A percentile compares a stretch with the other conserved stretches of the same genome.
phyloP scores from a whole-genome alignment of 2,329 filamentous ascomycete species.

The Aspergillus sclerotialis region DNA sequence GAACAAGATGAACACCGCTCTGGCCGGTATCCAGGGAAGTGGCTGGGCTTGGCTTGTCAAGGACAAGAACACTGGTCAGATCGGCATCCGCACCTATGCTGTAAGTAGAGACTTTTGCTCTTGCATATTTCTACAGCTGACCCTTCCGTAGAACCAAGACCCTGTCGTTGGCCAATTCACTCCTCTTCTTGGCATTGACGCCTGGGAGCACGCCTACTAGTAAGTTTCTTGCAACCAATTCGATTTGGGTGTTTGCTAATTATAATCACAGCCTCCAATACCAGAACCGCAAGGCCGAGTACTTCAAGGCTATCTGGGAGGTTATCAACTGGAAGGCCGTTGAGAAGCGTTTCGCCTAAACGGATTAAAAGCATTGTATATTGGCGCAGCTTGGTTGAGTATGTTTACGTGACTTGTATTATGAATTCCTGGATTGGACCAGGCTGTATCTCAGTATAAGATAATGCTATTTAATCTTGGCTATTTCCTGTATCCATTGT shows the following conservation, averaged over 20 bases:
- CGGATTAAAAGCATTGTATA: conserved; percentile 3
- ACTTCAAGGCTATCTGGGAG: conserved; percentile 90
- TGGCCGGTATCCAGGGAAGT: conserved; percentile 59
- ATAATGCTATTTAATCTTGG: conserved; percentile 3
- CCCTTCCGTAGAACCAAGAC: conserved; percentile 62
- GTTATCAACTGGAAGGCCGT: conserved; percentile 94
- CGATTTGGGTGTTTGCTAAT: conserved; percentile 1
- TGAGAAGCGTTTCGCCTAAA: conserved; percentile 62
- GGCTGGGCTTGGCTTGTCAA: conserved; percentile 60
- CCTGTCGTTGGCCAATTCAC: conserved; percentile 76
- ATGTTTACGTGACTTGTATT: conserved; percentile 3
- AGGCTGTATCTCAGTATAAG: conserved; percentile 5
- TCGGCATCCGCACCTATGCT: conserved; percentile 58
- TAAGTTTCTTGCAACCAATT: conserved; percentile 29
- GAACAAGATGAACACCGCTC: conserved; percentile 56
- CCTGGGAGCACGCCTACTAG: conserved; percentile 96
- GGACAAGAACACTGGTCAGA: conserved; percentile 53
- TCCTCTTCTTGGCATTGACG: conserved; percentile 82
- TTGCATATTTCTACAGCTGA: too few relatives aligned
- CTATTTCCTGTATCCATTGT: neutral
- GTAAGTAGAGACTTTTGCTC: conserved; percentile 32
- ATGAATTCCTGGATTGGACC: conserved; percentile 5
- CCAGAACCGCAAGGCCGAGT: conserved; percentile 94
- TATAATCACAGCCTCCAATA: conserved; percentile 63
- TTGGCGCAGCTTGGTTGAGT: conserved; percentile 10